These are phyloP conservation scores for Purshia tridentata DNA, from an alignment of 306 rosid genomes.

Conservation along the genomic window DNA sequence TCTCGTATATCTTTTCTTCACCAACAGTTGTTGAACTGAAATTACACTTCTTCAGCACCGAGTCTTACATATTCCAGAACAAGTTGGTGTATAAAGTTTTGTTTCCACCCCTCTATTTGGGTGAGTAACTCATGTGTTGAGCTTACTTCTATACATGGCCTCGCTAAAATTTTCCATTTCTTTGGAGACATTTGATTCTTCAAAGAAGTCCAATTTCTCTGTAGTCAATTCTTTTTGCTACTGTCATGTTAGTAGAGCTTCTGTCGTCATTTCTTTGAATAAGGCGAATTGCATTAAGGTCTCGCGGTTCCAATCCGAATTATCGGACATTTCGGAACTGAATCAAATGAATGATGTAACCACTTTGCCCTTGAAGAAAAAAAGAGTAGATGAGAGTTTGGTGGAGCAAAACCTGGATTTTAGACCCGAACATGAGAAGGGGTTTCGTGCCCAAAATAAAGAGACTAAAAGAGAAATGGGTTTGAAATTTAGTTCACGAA, in stretches of 20 bases:
- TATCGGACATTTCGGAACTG: conserved; percentile 20
- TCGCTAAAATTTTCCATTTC: conserved; percentile 50
- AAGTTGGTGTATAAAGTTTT: neutral
- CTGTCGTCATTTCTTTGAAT: conserved; percentile 31
- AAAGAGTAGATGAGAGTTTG: conserved; percentile 13
- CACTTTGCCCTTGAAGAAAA: conserved; percentile 7
- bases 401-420: conserved; percentile 26
- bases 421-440: conserved; percentile 31
- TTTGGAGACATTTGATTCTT: conserved; percentile 48
- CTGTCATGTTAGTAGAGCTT: conserved; percentile 37
- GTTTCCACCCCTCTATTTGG: neutral
- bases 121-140: conserved; percentile 6
- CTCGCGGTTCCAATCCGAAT: conserved; percentile 35
- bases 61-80: neutral
- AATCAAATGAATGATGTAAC: conserved; percentile 17
- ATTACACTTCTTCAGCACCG: neutral
- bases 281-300: conserved; percentile 36
- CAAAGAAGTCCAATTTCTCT: conserved; percentile 33
- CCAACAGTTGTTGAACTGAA: neutral
- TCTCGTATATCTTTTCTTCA: neutral
- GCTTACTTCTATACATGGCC: conserved; percentile 46
- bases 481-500: conserved; percentile 30
- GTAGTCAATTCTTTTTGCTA: conserved; percentile 19
- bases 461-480: conserved; percentile 27
- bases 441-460: conserved; percentile 27